Evolutionary conservation across 1,284 basidiomycete species (phyloP).

Genomic region (Coniferiporia sulphurascens): DNA sequence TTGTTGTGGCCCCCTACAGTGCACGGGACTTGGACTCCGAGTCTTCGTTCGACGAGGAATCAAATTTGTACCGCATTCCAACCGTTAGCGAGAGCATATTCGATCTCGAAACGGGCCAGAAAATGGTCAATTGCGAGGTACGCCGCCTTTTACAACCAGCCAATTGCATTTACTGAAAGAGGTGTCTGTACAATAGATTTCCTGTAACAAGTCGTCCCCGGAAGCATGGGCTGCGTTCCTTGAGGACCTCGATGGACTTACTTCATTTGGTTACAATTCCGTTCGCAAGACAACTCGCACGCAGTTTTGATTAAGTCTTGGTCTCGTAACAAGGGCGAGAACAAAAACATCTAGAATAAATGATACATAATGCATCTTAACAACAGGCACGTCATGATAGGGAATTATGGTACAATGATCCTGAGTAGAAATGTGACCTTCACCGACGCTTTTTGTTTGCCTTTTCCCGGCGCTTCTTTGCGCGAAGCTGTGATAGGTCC

Average conservation of each 20-base stretch:
- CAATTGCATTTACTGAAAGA: background rate
- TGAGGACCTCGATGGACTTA: slow-evolving; percentile 44
- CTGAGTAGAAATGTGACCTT: background rate
- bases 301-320: background rate
- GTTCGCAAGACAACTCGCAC: slow-evolving; percentile 1
- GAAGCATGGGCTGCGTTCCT: slow-evolving; percentile 51
- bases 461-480: slow-evolving; percentile 66
- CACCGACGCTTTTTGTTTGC: slow-evolving; percentile 50
- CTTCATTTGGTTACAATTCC: slow-evolving; percentile 25
- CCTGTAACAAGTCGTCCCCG: slow-evolving; percentile 30
- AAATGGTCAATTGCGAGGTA: slow-evolving; percentile 53
- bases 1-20: slow-evolving; percentile 15
- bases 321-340: background rate
- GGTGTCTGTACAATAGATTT: background rate
- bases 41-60: background rate
- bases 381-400: slow-evolving; percentile 11
- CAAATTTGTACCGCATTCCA: slow-evolving; percentile 7
- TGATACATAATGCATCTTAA: background rate
- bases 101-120: slow-evolving; percentile 54
- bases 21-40: slow-evolving; percentile 3
- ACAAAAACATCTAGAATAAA: background rate
- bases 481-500: slow-evolving; percentile 48
- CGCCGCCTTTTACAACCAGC: slow-evolving; percentile 12
- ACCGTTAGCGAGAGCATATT: slow-evolving; percentile 40
- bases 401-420: slow-evolving; percentile 15